Evolutionary conservation across 2,329 filamentous ascomycete genomes (phyloP), one percentile per base, ranked within the genome.

Genomic region (Ceratocystis albifundus): DNA sequence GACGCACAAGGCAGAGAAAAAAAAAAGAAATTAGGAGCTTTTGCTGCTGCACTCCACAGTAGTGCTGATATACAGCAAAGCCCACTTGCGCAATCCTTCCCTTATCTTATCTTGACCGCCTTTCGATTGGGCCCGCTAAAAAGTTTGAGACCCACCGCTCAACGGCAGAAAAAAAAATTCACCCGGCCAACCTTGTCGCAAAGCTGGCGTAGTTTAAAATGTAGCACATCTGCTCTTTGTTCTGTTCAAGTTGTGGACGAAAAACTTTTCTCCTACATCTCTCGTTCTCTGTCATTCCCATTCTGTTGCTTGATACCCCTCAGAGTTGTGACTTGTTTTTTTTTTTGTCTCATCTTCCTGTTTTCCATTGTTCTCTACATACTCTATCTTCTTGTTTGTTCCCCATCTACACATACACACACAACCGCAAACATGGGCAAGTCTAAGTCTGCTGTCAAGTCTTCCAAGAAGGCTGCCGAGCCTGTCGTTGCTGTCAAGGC

Each of bases 401-500:
- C 69, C 67, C 67, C 69, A 59, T 66, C 61, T 66, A 67, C 67
- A 70, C 69, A 71, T 68, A 68, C 69, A 68, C 69, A 68, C 66
- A 66, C 68, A 65, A 71, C 65, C 70, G 67, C 76, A 75, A 80
- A 71, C 76, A 88, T 88, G 85, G 84, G 80, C 75, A 88, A 88
- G 78, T 77, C 80, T 66, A 88, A 88, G 79, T 81, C 86, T 74
- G 78, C 79, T 46, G 62, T 57, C 75, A 82, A 78, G 75, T 74
- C 80, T 74, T 79, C 76, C 17, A 79, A 76, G 25, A 67, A 67
- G 66, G 84, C 83, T 78, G 73, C 80, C 70, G 79, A 81, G 73
- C 74, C 78, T 69, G 73, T 80, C 71, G 76, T 77, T 72, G 53
- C 62, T 45, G 62, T 64, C 53, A 67, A 67, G 65, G 59, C 61